Evolutionary conservation across 2,329 filamentous ascomycete genomes (phyloP).

Genomic region (Paecilomyces sp.): DNA sequence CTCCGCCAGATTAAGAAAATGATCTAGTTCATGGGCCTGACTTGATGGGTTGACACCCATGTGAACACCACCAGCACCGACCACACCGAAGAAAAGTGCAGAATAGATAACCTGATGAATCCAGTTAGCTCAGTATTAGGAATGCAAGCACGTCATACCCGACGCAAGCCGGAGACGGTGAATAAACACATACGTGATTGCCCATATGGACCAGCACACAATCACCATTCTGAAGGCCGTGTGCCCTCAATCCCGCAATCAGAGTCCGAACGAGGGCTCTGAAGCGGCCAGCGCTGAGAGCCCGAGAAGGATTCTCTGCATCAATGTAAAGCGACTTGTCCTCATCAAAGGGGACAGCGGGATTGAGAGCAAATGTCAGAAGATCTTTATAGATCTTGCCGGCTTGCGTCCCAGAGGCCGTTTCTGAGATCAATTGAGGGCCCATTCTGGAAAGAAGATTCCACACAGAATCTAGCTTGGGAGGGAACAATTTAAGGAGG

Average conservation of each 20-base stretch:
- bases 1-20: slow-evolving; percentile 38
- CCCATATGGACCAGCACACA: slow-evolving; percentile 37
- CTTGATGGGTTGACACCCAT: slow-evolving; percentile 47
- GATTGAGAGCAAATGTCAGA: slow-evolving; percentile 34
- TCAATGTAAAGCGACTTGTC: slow-evolving; percentile 37
- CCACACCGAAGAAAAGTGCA: slow-evolving; percentile 30
- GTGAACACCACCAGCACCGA: slow-evolving; percentile 43
- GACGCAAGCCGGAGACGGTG: background rate
- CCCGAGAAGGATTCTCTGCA: slow-evolving; percentile 30
- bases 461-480: background rate
- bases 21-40: slow-evolving; percentile 40
- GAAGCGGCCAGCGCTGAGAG: slow-evolving; percentile 29
- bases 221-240: slow-evolving; percentile 32
- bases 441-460: slow-evolving; percentile 2
- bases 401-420: background rate
- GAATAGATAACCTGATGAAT: slow-evolving; percentile 30
- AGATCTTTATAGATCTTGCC: slow-evolving; percentile 27
- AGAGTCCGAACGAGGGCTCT: slow-evolving; percentile 28
- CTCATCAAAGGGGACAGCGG: slow-evolving; percentile 25
- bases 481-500: background rate
- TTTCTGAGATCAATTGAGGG: background rate
- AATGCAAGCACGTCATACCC: background rate
- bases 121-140: background rate
- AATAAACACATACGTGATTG: slow-evolving; percentile 29
- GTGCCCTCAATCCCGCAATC: slow-evolving; percentile 33